Conservation (phyloP, 2,329 filamentous ascomycete species). For the Xylaria sp. region DNA sequence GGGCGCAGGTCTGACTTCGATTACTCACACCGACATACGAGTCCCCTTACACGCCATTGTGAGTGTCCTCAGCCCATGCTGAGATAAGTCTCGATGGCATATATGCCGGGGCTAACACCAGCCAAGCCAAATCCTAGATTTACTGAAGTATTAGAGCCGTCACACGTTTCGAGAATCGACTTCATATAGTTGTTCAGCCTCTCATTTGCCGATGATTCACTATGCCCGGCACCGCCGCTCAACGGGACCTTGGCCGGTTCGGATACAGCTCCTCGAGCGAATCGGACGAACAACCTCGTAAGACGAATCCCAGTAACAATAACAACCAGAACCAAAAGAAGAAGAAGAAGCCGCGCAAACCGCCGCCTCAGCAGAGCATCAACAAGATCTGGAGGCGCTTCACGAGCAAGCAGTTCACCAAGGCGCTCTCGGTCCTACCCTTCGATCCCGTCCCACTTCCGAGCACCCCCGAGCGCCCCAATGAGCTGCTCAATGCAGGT, state of each 20-base stretch:
- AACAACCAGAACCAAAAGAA: conserved; percentile 53
- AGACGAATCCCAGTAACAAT: conserved; percentile 34
- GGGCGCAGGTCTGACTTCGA: conserved; percentile 13
- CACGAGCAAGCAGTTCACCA: conserved; percentile 63
- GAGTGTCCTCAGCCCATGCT: conserved; percentile 5
- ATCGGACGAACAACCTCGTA: conserved; percentile 47
- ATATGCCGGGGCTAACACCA: conserved; percentile 1
- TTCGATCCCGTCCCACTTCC: conserved; percentile 61
- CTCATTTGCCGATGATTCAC: neutral
- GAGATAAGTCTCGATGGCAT: neutral
- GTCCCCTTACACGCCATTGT: conserved; percentile 10
- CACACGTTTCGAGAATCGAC: neutral
- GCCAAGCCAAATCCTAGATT: conserved; percentile 1
- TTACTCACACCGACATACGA: conserved; percentile 1
- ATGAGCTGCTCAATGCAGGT: conserved; percentile 61
- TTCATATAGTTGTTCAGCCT: neutral
- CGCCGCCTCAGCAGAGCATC: conserved; percentile 66
- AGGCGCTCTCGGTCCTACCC: conserved; percentile 66
- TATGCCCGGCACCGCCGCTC: conserved; percentile 17
- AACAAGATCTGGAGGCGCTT: conserved; percentile 69
- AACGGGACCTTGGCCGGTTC: conserved; percentile 35
- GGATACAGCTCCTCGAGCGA: conserved; percentile 56
- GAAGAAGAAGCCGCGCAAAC: conserved; percentile 58
- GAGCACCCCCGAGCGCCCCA: conserved; percentile 54
- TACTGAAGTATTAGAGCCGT: neutral